Base-by-base conservation (phyloP, 257 asterid genomes). In the Verbena officinalis region DNA sequence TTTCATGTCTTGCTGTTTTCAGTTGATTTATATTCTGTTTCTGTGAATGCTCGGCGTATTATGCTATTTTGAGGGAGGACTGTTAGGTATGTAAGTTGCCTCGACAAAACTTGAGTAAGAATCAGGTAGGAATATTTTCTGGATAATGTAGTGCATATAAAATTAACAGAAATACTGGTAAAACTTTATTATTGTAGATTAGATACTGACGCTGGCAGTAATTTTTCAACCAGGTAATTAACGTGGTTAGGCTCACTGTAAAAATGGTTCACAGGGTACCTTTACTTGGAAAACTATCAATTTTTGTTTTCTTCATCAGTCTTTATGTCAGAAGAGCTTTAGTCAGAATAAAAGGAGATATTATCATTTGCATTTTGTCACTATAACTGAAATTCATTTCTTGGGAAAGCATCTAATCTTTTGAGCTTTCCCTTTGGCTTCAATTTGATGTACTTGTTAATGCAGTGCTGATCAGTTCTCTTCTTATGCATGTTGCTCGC, bases 401-500 rank as follows among this genome's bases (percentile, higher is more conserved):
- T 20, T 50, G 43, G 57, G 42, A 36, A 21, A 62, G 4, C 34
- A 43, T 10, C 40, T 55, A 1, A 30, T 8, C 20, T 9, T 13
- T 31, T 21, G 9, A 6, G 36, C n/a, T 49, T 58, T 8, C 11
- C 56, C 13, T 54, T 65, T 34, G 51, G 27, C 40, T 46, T 53
- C 55, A 31, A 23, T 14, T 75, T 42, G 65, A 24, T n/a, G 62
- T 43, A 19, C 23, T 65, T 62, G 49, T 30, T 62, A 24, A 40
- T 54, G 20, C 12, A 38, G 13, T 44, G 46, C 55, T 73, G 42
- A 58, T 45, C 51, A 55, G 34, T 64, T 51, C 62, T 70, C 49
- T 60, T 53, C 43, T 62, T 76, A 24, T 64, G 14, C 40, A 62
- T 74, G 67, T 70, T 68, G 36, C 31, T 73, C 77, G 90, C 93